Evolutionary conservation across 768 basidiomycete genomes (phyloP).

Genomic region (Aureoboletus auriporus): DNA sequence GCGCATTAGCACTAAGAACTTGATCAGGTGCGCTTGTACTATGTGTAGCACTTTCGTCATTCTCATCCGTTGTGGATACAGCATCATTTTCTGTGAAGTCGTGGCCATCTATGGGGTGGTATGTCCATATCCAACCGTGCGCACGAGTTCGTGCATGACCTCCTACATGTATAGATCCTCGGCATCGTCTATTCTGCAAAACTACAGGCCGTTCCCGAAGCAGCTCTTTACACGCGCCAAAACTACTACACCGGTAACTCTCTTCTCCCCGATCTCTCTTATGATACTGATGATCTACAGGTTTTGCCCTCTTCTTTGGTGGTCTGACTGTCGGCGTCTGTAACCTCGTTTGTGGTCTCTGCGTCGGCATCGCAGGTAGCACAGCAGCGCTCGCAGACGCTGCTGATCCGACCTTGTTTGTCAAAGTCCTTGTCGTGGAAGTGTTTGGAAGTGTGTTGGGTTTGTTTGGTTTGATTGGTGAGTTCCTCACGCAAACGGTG

Average conservation of each 20-base stretch:
- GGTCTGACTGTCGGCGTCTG: conserved; percentile 92
- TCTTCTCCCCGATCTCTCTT: background rate
- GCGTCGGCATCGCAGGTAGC: conserved; percentile 92
- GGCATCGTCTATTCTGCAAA: conserved; percentile 95
- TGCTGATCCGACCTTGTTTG: conserved; percentile 90
- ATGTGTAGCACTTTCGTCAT: background rate
- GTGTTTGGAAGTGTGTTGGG: conserved; percentile 91
- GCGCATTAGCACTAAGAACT: conserved; percentile 93
- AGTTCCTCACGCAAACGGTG: conserved; percentile 25
- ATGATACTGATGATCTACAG: conserved; percentile 31
- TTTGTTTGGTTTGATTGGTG: conserved; percentile 89
- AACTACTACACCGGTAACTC: conserved; percentile 87
- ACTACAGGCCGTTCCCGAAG: conserved; percentile 55
- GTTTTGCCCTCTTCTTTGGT: conserved; percentile 95
- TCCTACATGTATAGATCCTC: conserved; percentile 58
- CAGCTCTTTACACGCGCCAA: conserved; percentile 71
- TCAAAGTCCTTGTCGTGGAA: conserved; percentile 95
- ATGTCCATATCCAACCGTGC: conserved; percentile 27
- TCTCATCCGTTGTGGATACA: conserved; percentile 25
- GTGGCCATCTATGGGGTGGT: conserved; percentile 98
- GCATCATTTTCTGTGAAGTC: conserved; percentile 99
- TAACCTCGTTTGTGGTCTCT: conserved; percentile 92
- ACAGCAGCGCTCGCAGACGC: conserved; percentile 95
- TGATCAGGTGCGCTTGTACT: conserved; percentile 69
- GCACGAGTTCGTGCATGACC: background rate